Base-by-base conservation (phyloP, 1,284 basidiomycete species). In the Rhizoctonia solani region DNA sequence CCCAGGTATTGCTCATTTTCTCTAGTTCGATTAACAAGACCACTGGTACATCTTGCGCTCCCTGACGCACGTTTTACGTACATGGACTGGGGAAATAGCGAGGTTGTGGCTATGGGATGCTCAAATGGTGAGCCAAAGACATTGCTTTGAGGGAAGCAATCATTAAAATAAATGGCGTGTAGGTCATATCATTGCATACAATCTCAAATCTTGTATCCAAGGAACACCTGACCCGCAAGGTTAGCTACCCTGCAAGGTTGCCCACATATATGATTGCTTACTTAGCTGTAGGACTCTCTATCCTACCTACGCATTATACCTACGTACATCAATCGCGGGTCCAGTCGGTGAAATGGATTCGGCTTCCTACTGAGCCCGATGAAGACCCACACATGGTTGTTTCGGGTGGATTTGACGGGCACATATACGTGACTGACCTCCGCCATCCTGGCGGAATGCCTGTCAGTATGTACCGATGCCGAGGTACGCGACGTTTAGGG, bases 51-150 rank as follows among this genome's bases (percentile, higher is more conserved):
- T 4, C 82, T 95, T 4, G 85, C 89, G 71, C 76, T 92, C 1
- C 85, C 88, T 68, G 89, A 92, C 66, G 83, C 89, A 0, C 80
- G 82, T 14, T 88, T 85, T 71, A 90, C 85, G 81, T 83, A 84
- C 34, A 80, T 95, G 44, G 92, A 95, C 72, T 96, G 93, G 93
- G 88, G 87, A 1, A 92, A 92, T 71, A 92, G 90, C 68, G 86
- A 89, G 67, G 73, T 88, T 3, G 74, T 97, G 1, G 92, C 88
- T 1, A 83, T 89, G 4, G 93, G 93, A 0, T 87, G 88, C 32
- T 88, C 90, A 1, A 90, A 92, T 71, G 93, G 93, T 92, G 65
- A 58, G 78, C 67, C 6, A 5, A 41, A 5, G 1, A 23, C 9
- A 19, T 23, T 16, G 1, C 32, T 13, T 25, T 6, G 29, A 16